These are phyloP conservation scores for Moelleriella libera DNA, from an alignment of 2,329 filamentous ascomycete genomes.

Conservation along the genomic window DNA sequence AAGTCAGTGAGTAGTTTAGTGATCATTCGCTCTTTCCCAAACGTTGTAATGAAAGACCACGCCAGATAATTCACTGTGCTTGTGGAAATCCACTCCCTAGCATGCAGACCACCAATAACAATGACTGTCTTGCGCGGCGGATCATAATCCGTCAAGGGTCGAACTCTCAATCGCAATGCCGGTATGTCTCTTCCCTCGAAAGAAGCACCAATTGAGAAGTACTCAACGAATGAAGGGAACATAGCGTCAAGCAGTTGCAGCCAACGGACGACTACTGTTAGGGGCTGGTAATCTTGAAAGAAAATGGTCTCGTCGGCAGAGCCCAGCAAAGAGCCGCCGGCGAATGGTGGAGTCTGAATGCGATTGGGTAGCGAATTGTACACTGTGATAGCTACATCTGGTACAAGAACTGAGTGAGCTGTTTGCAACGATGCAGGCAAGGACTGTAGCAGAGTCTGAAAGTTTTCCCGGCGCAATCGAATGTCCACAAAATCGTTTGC, in stretches of 20 bases:
- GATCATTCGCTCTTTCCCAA: constrained; percentile 57
- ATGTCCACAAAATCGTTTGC: constrained; percentile 75
- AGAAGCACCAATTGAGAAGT: constrained; percentile 67
- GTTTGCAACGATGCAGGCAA: constrained; percentile 61
- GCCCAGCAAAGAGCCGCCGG: constrained; percentile 5
- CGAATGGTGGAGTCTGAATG: background rate
- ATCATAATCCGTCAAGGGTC: constrained; percentile 24
- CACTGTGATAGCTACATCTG: constrained; percentile 65
- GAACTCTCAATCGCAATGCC: constrained; percentile 61
- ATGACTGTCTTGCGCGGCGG: constrained; percentile 60
- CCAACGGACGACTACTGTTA: constrained; percentile 75
- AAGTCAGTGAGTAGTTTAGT: constrained; percentile 71
- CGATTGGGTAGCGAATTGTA: constrained; percentile 32
- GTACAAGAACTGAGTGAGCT: constrained; percentile 62
- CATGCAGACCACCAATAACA: constrained; percentile 77
- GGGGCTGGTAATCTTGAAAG: constrained; percentile 83
- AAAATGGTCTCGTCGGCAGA: constrained; percentile 57
- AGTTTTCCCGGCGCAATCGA: constrained; percentile 58
- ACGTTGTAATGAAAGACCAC: constrained; percentile 74
- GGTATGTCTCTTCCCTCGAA: constrained; percentile 80
- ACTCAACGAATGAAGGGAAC: constrained; percentile 67
- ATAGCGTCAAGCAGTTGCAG: constrained; percentile 81
- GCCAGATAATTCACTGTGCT: constrained; percentile 85
- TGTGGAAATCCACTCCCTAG: constrained; percentile 90
- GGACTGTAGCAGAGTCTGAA: constrained; percentile 64